phyloP scores from a whole-genome alignment of 2,329 filamentous ascomycete genomes.

The Ceratocystis colombiana region DNA sequence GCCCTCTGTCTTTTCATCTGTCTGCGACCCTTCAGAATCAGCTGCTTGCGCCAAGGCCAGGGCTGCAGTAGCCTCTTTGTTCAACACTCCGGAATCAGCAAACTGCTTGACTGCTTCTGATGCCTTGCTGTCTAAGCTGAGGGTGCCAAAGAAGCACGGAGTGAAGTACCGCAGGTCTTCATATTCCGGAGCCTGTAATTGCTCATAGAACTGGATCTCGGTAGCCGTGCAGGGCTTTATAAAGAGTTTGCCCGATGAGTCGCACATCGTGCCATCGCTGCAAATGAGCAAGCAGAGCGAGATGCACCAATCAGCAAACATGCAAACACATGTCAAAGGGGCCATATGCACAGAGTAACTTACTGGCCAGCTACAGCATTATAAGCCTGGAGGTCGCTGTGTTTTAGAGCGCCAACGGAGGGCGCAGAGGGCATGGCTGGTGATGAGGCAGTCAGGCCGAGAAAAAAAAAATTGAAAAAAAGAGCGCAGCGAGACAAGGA shows the following conservation, averaged over 20 bases:
- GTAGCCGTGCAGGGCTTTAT: constrained; percentile 84
- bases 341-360: constrained; percentile 34
- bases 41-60: constrained; percentile 28
- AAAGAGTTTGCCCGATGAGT: constrained; percentile 71
- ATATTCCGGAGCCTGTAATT: constrained; percentile 54
- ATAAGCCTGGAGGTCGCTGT: constrained; percentile 39
- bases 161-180: constrained; percentile 60
- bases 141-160: constrained; percentile 72
- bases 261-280: constrained; percentile 84
- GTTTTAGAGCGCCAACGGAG: constrained; percentile 10
- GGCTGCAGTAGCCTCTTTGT: constrained; percentile 31
- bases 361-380: constrained; percentile 78
- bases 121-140: constrained; percentile 50
- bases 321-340: neutral
- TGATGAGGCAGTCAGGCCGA: no score
- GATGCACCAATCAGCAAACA: neutral
- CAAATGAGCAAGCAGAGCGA: constrained; percentile 8
- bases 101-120: neutral
- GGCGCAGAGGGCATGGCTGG: neutral
- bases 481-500: no score
- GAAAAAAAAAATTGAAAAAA: no score
- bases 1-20: neutral
- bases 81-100: neutral
- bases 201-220: constrained; percentile 86
- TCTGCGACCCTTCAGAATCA: neutral